These are phyloP conservation scores for Yamadazyma olivae DNA, from an alignment of 805 yeast genomes.

Conservation along the genomic window DNA sequence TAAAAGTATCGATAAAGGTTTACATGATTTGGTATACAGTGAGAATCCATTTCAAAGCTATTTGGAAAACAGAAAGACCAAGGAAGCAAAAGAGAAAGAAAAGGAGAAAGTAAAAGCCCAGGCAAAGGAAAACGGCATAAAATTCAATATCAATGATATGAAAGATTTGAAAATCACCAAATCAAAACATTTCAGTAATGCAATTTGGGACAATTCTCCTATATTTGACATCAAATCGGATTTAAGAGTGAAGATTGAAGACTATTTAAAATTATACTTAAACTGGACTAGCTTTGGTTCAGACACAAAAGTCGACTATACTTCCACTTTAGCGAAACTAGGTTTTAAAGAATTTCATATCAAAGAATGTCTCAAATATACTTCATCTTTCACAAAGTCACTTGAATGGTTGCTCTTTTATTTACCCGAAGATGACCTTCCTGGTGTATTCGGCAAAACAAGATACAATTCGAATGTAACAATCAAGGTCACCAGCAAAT, in stretches of 20 bases:
- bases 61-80: constrained; percentile 13
- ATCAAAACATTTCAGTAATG: constrained; percentile 19
- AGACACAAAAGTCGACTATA: background rate
- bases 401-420: constrained; percentile 81
- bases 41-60: constrained; percentile 69
- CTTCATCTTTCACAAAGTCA: constrained; percentile 47
- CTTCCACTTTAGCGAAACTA: constrained; percentile 22
- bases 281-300: constrained; percentile 38
- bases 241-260: constrained; percentile 60
- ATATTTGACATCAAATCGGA: constrained; percentile 66
- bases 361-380: constrained; percentile 65
- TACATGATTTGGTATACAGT: constrained; percentile 53
- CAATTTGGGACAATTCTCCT: constrained; percentile 70
- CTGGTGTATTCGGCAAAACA: constrained; percentile 56
- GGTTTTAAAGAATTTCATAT: constrained; percentile 75
- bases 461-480: constrained; percentile 56
- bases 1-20: constrained; percentile 32
- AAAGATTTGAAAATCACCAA: background rate
- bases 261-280: constrained; percentile 53
- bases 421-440: constrained; percentile 93
- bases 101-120: constrained; percentile 5
- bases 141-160: background rate
- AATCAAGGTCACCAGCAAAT: constrained; percentile 53
- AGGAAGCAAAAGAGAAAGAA: constrained; percentile 5
- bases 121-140: constrained; percentile 1